Percentiles rank a stretch among this genome's conserved stretches.
Conservation (phyloP, 2,329 filamentous ascomycete species). For the Colletotrichum gloeosporioides region DNA sequence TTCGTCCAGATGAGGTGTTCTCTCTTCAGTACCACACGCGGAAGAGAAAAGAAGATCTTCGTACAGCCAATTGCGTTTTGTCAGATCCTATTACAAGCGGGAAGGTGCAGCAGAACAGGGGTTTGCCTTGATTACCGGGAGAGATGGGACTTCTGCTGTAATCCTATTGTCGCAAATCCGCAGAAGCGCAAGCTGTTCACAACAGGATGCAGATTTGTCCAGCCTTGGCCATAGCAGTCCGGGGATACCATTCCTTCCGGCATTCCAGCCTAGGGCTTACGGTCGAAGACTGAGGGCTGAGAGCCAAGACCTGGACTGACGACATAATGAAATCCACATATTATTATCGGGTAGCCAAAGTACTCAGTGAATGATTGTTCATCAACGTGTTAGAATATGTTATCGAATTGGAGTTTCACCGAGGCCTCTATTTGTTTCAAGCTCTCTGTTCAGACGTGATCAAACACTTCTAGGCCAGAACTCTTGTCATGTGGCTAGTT, state of each 20-base stretch:
- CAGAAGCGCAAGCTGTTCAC: not conserved
- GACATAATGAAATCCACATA: no score
- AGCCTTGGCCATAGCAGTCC: accelerated
- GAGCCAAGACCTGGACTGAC: no score
- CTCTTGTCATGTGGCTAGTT: no score
- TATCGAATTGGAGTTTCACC: no score
- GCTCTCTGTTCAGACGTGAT: accelerated
- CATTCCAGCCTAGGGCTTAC: not conserved
- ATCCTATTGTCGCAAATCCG: not conserved
- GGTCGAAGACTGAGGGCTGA: not conserved
- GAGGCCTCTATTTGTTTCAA: no score
- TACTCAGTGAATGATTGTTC: not conserved
- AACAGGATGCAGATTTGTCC: accelerated
- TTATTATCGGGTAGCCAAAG: no score
- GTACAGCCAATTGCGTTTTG: no score
- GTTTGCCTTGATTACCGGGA: accelerated
- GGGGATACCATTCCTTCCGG: not conserved
- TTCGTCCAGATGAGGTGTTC: no score
- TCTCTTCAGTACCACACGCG: no score
- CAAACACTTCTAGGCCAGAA: no score
- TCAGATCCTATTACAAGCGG: no score
- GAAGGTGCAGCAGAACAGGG: accelerated
- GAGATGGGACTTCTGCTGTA: not conserved
- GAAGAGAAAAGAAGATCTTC: no score
- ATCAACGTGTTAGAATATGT: not conserved